Evolutionary conservation across 139 green algal genomes (phyloP), one percentile per base, ranked within the genome.

Genomic region (Chlamydomonas urium): DNA sequence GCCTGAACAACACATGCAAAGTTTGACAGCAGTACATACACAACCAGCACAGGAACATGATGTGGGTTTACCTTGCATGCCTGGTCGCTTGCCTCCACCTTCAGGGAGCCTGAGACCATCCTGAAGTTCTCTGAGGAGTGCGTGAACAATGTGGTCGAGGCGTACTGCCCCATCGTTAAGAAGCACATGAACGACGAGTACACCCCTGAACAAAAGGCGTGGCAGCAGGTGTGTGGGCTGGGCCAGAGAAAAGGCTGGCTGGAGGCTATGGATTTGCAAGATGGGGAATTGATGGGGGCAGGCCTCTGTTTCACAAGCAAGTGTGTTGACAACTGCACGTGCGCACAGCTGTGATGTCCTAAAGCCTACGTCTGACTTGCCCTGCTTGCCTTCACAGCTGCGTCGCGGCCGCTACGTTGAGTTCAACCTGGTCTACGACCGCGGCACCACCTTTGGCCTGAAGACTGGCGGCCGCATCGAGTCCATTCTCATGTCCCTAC

Each of bases 401-500:
- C 76, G 88, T 37, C 79, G 89, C 29, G 89, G 89, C 4, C 77
- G 89, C 14, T 98, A 99, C 75, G 95, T 98, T 8, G 95, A 99
- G 87, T 99, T 97, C 87, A 99, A 99, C 85, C 87, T 98, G 58
- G 90, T 71, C 6, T 97, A 98, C 83, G 94, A 97, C 83, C 85
- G 94, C 48, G 94, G 96, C 37, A 99, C 96, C 23, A 99, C 90
- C 28, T 99, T 99, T 78, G 96, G 96, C 38, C 83, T 99, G 3
- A 97, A 97, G 82, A 99, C 96, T 17, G 96, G 92, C 48, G 96
- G 95, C 50, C 86, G 96, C 65, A 99, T 97, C 66, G 96, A 99
- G 89, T 96, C 85, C 79, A 92, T 97, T 77, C 73, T 97, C 26
- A 97, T 97, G 92, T 90, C 80, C 32, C 80, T 97, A 76, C 92